Evolutionary conservation across 1,284 basidiomycete genomes (phyloP), one percentile per base, ranked within the genome.

Genomic region (Schizophyllum commune): DNA sequence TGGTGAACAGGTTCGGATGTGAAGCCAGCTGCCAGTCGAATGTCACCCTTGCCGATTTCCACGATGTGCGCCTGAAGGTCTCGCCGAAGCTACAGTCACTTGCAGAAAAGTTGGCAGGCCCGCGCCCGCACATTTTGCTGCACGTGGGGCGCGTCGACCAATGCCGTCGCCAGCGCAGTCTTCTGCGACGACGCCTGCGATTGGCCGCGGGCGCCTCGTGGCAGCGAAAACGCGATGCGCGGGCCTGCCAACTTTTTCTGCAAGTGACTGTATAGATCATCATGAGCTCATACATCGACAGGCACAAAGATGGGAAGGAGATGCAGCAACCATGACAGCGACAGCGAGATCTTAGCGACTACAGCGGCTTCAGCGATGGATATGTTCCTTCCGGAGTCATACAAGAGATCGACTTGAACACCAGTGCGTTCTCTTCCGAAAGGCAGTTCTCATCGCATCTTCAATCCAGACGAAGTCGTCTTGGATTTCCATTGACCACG

Each of bases 401-500:
- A 13, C 58, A 59, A 52, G 58, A 59, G 58, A 52, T 59, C 32
- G 32, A 59, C 32, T 27, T 59, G 7, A 33, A 53, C 8, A 54
- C 52, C 33, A 52, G 51, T 53, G 19, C 11, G 47, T 54, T 54
- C n/a, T n/a, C 6, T n/a, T n/a, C 21, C 6, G n/a, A 19, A 54
- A 6, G 52, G n/a, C 21, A 54, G 17, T 19, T 54, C n/a, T 54
- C 7, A 54, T 54, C n/a, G 6, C 6, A 54, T 7, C n/a, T 22
- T 11, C 47, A 51, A 54, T 13, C 34, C 52, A 64, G 63, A 58
- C 5, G 56, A 64, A 56, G 56, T 61, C 11, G 9, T 64, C 27
- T 64, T 64, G 63, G 63, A 54, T 58, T 9, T 57, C 61, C 8
- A 54, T 33, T 32, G 63, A 64, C 9, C 59, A 62, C 22, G 63